Evolutionary conservation across 1,139 yeast genomes (phyloP), one percentile per base, ranked within the genome.

Genomic region (Pichia sp.): DNA sequence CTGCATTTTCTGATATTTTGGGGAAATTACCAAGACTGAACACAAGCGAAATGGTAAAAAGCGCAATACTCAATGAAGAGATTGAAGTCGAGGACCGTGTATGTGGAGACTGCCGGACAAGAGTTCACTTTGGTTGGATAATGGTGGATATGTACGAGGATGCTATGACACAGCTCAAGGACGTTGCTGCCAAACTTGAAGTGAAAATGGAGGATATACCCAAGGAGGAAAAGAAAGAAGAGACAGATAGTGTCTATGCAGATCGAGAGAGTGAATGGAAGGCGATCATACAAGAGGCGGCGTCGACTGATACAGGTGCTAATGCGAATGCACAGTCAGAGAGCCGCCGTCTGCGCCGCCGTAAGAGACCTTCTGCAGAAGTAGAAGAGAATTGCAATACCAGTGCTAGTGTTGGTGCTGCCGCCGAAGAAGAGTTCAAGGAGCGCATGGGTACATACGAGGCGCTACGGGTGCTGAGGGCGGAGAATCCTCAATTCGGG

Each of bases 121-220:
- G 47, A 30, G 56, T 57, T 23, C 55, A 54, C 37, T 56, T 56
- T 33, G 45, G 50, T 32, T 58, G 63, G 63, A 37, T 56, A 10
- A 53, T 54, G 28, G 37, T 55, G 17, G 56, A 55, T 34, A 29
- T 47, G 22, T 41, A 53, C 35, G 36, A 43, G 18, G 49, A 47
- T 12, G 34, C 34, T 12, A 29, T 34, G 19, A 18, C 23, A 13
- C 18, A 30, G n/a, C 14, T 27, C 20, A 25, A 6, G 16, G 12
- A 21, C 22, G 8, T 8, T 3, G 18, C 9, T 4, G 18, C 16
- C 8, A 13, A 13, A 5, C 8, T 5, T 9, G 24, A 6, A 13
- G 8, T 21, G 18, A 9, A 29, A 6, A 27, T 9, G 5, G 10
- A n/a, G 23, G 15, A 3, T 17, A 5, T 8, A 6, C 2, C 2